A percentile compares a stretch with the other conserved stretches of the same genome.
Evolutionary conservation across 805 yeast species (phyloP).

Genomic region (Sungouiella thailandica): DNA sequence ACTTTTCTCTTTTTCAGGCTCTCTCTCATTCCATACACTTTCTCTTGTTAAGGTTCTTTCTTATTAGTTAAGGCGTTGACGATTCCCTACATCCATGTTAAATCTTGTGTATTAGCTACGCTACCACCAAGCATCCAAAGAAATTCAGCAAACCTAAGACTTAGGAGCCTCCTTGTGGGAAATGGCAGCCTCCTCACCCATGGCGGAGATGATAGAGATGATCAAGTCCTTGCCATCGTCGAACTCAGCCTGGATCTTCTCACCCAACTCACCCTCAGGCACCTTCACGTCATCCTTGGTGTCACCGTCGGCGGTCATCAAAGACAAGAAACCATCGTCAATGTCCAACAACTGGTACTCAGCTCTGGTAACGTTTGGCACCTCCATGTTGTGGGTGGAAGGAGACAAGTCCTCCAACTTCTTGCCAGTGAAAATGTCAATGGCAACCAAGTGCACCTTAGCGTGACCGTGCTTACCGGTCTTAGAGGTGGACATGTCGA

Average conservation of each 20-base stretch:
- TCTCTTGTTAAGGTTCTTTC: too few relatives aligned
- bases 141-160: constrained; percentile 15
- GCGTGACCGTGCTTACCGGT: constrained; percentile 99
- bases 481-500: constrained; percentile 99
- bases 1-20: too few relatives aligned
- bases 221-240: constrained; percentile 97
- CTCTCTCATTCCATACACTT: too few relatives aligned
- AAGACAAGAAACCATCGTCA: constrained; percentile 95
- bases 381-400: constrained; percentile 99
- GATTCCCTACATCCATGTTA: too few relatives aligned
- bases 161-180: constrained; percentile 99
- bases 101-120: constrained; percentile 7
- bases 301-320: constrained; percentile 96
- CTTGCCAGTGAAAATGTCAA: constrained; percentile 98
- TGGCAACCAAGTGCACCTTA: constrained; percentile 98
- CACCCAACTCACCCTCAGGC: constrained; percentile 98
- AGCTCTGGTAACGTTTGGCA: constrained; percentile 93
- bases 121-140: not conserved
- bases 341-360: constrained; percentile 97
- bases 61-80: too few relatives aligned
- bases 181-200: constrained; percentile 99
- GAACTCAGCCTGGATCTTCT: constrained; percentile 83
- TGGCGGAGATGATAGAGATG: constrained; percentile 95
- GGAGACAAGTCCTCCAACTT: constrained; percentile 99
- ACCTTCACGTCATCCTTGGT: constrained; percentile 98